Evolutionary conservation across 2,329 filamentous ascomycete species (phyloP).

Genomic region (Aspergillus novoparasiticus): DNA sequence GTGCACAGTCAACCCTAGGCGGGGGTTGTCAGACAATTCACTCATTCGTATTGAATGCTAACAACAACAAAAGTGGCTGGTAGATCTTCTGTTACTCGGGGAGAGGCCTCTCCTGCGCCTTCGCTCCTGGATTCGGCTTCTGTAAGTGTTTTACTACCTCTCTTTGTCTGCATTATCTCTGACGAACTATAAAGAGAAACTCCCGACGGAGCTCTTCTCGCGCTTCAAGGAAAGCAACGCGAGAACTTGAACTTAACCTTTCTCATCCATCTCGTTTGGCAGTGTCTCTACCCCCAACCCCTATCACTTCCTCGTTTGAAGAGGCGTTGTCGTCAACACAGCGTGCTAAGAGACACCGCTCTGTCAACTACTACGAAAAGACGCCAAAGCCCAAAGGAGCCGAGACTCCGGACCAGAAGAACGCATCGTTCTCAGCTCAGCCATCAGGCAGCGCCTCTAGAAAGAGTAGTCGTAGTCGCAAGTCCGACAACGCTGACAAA

Average conservation of each 20-base stretch:
- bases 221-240: conserved; percentile 22
- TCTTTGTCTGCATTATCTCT: conserved; percentile 3
- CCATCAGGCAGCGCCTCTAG: conserved; percentile 11
- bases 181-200: conserved; percentile 8
- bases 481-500: conserved; percentile 10
- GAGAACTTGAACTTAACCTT: conserved; percentile 17
- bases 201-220: conserved; percentile 24
- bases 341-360: conserved; percentile 22
- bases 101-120: conserved; percentile 19
- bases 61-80: conserved; percentile 22
- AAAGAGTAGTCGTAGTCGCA: conserved; percentile 13
- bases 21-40: not conserved
- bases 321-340: conserved; percentile 24
- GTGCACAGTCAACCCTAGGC: conserved; percentile 1
- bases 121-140: conserved; percentile 18
- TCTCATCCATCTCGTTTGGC: conserved; percentile 21
- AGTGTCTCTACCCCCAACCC: conserved; percentile 26
- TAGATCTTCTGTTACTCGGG: conserved; percentile 22
- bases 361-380: conserved; percentile 17
- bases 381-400: conserved; percentile 12
- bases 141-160: conserved; percentile 14
- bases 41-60: conserved; percentile 7
- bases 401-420: conserved; percentile 12
- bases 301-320: conserved; percentile 25
- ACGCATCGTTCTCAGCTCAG: conserved; percentile 8